Evolutionary conservation across 345 rosid genomes (phyloP).

Genomic region (Citrus sinensis): DVS_A1.0 CM039165.1:35440501-35441000

Average conservation of each 20-base stretch:
- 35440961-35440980: conserved; percentile 38
- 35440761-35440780: neutral
- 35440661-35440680: conserved; percentile 14
- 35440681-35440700: conserved; percentile 6
- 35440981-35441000: conserved; percentile 37
- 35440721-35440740: neutral
- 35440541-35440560: neutral
- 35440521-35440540: neutral
- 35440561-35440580: neutral
- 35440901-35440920: neutral
- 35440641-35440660: conserved; percentile 7
- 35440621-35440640: neutral
- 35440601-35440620: neutral
- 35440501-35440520: neutral
- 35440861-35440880: neutral
- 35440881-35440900: neutral
- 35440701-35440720: neutral
- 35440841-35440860: neutral
- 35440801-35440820: too few species aligned
- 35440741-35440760: too few species aligned
- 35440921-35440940: conserved; percentile 24
- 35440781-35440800: neutral
- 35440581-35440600: neutral
- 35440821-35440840: too few species aligned
- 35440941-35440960: conserved; percentile 26